Conservation (phyloP, 306 rosid genomes). For the Medicago lupulina region DNA sequence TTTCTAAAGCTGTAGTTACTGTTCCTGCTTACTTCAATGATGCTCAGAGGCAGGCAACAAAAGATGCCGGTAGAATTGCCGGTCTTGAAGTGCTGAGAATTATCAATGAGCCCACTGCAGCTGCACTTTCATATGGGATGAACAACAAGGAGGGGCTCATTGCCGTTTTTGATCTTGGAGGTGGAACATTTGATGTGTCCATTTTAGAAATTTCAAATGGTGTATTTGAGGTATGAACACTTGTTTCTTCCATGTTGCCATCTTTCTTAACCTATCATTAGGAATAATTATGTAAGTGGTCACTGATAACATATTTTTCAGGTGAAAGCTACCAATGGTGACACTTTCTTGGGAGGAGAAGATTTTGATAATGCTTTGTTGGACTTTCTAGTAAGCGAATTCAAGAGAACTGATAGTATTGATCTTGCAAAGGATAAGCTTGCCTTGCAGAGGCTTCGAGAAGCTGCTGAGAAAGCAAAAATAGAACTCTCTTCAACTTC, state of each 20-base stretch:
- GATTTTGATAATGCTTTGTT: constrained; percentile 89
- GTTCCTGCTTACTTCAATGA: constrained; percentile 95
- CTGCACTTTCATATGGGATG: constrained; percentile 97
- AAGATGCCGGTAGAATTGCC: constrained; percentile 94
- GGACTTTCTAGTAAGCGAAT: constrained; percentile 81
- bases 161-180: constrained; percentile 96
- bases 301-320: constrained; percentile 34
- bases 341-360: constrained; percentile 95
- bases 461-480: constrained; percentile 97
- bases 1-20: constrained; percentile 85
- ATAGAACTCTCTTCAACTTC: constrained; percentile 90
- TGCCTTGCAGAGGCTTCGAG: constrained; percentile 95
- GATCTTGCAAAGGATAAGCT: constrained; percentile 89
- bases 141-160: constrained; percentile 94
- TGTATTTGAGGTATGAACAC: constrained; percentile 76
- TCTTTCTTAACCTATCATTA: background rate
- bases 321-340: constrained; percentile 98
- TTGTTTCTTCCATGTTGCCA: background rate
- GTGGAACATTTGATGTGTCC: constrained; percentile 98
- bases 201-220: constrained; percentile 94
- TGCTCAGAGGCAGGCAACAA: constrained; percentile 93
- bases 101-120: constrained; percentile 96
- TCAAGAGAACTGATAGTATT: constrained; percentile 76
- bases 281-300: background rate
- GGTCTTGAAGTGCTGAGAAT: constrained; percentile 96